A percentile compares a stretch with the other conserved stretches of the same genome.
phyloP scores from a whole-genome alignment of 345 rosid species.

The Corymbia maculata region DNA sequence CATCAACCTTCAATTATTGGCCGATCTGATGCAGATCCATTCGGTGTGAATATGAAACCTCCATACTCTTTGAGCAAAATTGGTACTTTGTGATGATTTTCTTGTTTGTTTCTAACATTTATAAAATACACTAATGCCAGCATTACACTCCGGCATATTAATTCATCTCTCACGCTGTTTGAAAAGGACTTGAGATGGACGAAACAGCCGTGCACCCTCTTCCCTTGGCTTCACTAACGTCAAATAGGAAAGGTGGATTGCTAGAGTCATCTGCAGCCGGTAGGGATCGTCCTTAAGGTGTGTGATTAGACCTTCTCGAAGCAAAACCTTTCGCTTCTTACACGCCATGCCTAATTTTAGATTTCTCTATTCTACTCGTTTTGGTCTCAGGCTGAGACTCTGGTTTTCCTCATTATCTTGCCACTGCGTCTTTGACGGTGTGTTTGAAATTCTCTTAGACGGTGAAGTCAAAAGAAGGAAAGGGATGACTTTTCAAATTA shows the following conservation, averaged over 20 bases:
- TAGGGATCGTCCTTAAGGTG: constrained; percentile 10
- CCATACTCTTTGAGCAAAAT: not conserved
- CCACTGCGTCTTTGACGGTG: not conserved
- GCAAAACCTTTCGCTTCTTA: not conserved
- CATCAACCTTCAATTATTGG: constrained; percentile 28
- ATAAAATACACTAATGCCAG: too few relatives aligned
- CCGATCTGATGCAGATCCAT: constrained; percentile 20
- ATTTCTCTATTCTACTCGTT: not conserved
- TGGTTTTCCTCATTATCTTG: not conserved
- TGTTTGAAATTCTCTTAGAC: not conserved
- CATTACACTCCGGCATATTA: not conserved
- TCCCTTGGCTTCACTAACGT: constrained; percentile 15
- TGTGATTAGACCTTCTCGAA: not conserved
- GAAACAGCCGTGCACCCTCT: constrained; percentile 1
- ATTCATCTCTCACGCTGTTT: not conserved
- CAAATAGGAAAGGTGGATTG: constrained; percentile 6
- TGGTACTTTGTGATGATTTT: not conserved
- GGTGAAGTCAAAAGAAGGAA: not conserved
- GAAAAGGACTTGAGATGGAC: constrained; percentile 16
- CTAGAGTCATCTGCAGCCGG: constrained; percentile 7
- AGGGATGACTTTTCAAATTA: not conserved
- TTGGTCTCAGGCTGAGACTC: not conserved
- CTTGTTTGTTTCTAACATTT: not conserved
- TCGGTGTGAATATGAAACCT: constrained; percentile 18
- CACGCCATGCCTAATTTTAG: not conserved